Percentiles rank a stretch among this genome's conserved stretches.
These are phyloP conservation scores for Lactarius akahatsu DNA, from an alignment of 768 basidiomycete species.

Conservation along the genomic window DNA sequence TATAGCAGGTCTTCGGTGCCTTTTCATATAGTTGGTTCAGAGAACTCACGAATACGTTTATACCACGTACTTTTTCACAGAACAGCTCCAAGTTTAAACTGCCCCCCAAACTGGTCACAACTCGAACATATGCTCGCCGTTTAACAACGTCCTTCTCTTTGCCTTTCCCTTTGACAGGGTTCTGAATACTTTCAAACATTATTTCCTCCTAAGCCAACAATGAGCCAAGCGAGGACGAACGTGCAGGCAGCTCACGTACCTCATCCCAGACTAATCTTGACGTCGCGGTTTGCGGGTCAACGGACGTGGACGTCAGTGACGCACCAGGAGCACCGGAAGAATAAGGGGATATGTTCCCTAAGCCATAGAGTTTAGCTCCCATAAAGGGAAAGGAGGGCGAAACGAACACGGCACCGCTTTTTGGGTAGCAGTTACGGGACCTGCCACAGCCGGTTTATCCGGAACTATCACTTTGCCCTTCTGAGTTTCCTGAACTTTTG, in stretches of 20 bases:
- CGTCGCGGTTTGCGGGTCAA: slow-evolving; percentile 68
- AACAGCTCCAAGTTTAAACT: slow-evolving; percentile 82
- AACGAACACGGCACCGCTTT: slow-evolving; percentile 58
- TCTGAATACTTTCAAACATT: slow-evolving; percentile 94
- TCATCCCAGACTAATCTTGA: slow-evolving; percentile 96
- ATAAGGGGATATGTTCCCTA: slow-evolving; percentile 91
- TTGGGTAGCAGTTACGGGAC: slow-evolving; percentile 29
- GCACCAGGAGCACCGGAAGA: slow-evolving; percentile 89
- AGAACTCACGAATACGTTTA: slow-evolving; percentile 9
- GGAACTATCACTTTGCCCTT: slow-evolving; percentile 38
- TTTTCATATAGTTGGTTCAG: slow-evolving; percentile 33
- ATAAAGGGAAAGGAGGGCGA: background rate
- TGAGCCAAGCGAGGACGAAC: slow-evolving; percentile 4
- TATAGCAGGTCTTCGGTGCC: slow-evolving; percentile 99
- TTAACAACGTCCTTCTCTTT: slow-evolving; percentile 94
- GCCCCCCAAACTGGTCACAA: slow-evolving; percentile 87
- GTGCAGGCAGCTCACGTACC: slow-evolving; percentile 38
- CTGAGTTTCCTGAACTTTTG: slow-evolving; percentile 33
- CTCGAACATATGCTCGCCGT: slow-evolving; percentile 91
- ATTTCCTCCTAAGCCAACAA: slow-evolving; percentile 70
- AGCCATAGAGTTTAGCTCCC: slow-evolving; percentile 11
- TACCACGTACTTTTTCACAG: slow-evolving; percentile 71
- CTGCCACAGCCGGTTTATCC: slow-evolving; percentile 33
- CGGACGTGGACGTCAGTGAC: slow-evolving; percentile 88
- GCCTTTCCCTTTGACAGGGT: slow-evolving; percentile 76